Base-by-base conservation (phyloP, 1,139 yeast genomes). In the Komagataea norvegica region DNA sequence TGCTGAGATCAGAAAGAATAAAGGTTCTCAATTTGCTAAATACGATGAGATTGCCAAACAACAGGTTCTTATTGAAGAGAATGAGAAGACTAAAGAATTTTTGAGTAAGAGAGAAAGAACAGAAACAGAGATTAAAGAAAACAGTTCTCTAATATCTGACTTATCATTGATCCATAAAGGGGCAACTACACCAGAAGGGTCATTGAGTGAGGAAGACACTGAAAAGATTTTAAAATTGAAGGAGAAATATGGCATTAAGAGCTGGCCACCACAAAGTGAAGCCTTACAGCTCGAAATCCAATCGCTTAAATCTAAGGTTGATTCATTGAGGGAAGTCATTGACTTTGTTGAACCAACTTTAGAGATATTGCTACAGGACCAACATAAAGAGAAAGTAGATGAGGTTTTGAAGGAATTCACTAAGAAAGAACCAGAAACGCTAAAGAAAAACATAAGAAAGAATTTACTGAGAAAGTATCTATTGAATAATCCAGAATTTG, bases 21-120 rank as follows among this genome's bases (percentile, higher is more conserved):
- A 83, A 63, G 96, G 96, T 74, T 89, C 87, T 38, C 91, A 87
- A 60, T 87, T 91, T 70, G 91, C 86, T 31, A 66, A 74, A 50
- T 88, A 84, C 63, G 85, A 83, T 57, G 67, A 72, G 31, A 74
- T 80, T 52, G 95, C 95, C 33, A 82, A 79, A 49, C 65, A 64
- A 37, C 70, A 72, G 50, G 89, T 87, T 24, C 64, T 69, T 4
- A 54, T 61, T 25, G 91, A 86, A 54, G 91, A 83, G 56, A 64
- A 67, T 32, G 59, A 57, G 35, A 75, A 72, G 56, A 65, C 78
- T 31, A 50, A 61, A 31, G 70, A 69, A 33, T 76, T 80, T 47
- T 57, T 74, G 34, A 56, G 63, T 20, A 70, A 70, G 54, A 70
- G 76, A 56, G 55, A 59, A 17, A 59, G 62, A 30, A 65, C 66